Evolutionary conservation across 176 grass and related monocot genomes (phyloP).

Genomic region (Eleusine indica): DNA sequence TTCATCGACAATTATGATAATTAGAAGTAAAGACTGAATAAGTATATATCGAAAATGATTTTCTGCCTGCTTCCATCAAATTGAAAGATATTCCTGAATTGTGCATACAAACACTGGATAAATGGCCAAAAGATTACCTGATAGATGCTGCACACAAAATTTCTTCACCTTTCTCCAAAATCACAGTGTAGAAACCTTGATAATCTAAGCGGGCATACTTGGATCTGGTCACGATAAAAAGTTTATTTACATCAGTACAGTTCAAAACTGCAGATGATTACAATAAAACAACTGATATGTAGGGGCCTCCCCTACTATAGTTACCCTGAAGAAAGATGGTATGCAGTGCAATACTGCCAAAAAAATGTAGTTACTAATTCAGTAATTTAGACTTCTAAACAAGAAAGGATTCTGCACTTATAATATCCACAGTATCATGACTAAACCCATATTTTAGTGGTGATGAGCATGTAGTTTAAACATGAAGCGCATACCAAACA

Average conservation of each 20-base stretch:
- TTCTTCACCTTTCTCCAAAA: slow-evolving; percentile 73
- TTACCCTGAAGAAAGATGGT: not conserved
- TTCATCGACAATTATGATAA: not conserved
- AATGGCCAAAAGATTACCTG: slow-evolving; percentile 51
- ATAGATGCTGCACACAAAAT: slow-evolving; percentile 64
- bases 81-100: not conserved
- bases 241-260: not conserved
- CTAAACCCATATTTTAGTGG: not conserved
- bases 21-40: not conserved
- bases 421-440: not conserved
- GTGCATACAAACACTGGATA: not conserved
- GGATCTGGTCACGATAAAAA: slow-evolving; percentile 48
- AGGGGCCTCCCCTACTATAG: not conserved
- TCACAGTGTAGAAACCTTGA: slow-evolving; percentile 72
- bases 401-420: not conserved
- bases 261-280: not conserved
- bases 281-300: not conserved
- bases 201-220: slow-evolving; percentile 76
- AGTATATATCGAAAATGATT: not conserved
- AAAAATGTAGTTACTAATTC: not conserved
- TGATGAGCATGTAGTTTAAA: not conserved
- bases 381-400: not conserved
- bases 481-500: slow-evolving; percentile 10
- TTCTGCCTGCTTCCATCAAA: not conserved
- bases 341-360: not conserved